A percentile compares a stretch with the other conserved stretches of the same genome.
These are phyloP conservation scores for Penicillium sp. DNA, from an alignment of 2,329 filamentous ascomycete genomes.

Conservation along the genomic window DNA sequence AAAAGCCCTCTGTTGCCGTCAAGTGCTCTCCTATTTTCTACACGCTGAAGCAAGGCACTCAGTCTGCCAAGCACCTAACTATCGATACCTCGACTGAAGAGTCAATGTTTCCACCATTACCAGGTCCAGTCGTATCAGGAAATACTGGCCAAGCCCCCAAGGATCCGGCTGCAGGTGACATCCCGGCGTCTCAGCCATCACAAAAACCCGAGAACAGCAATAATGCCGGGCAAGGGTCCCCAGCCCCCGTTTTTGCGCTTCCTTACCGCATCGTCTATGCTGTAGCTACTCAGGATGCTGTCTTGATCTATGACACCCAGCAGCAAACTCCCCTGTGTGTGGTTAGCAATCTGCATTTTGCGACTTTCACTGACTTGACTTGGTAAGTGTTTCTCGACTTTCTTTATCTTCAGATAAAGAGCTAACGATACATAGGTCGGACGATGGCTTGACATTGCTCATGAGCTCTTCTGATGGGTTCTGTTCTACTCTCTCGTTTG, in stretches of 20 bases:
- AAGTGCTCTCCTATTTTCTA: conserved; percentile 92
- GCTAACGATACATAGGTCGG: conserved; percentile 59
- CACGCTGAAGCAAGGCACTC: conserved; percentile 67
- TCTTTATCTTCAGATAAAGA: conserved; percentile 7
- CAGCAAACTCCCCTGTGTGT: conserved; percentile 91
- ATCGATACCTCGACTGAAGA: conserved; percentile 90
- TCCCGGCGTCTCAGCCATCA: conserved; percentile 54
- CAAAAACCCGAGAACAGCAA: conserved; percentile 54
- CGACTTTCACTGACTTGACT: conserved; percentile 92
- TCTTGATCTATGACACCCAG: conserved; percentile 94
- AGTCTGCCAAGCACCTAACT: conserved; percentile 81
- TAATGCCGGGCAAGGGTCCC: conserved; percentile 56
- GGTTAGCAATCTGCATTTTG: conserved; percentile 95
- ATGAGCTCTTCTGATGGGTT: conserved; percentile 99
- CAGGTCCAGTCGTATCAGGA: conserved; percentile 70
- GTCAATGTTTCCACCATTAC: conserved; percentile 77
- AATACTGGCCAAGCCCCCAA: conserved; percentile 56
- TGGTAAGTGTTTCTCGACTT: conserved; percentile 63
- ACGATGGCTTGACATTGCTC: conserved; percentile 74
- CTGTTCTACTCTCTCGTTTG: conserved; percentile 87
- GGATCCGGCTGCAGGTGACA: conserved; percentile 65
- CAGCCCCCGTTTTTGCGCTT: conserved; percentile 68
- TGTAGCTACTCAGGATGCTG: conserved; percentile 93
- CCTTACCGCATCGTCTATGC: conserved; percentile 95
- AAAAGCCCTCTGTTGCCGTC: conserved; percentile 95